Evolutionary conservation across 164 flowering plant species (phyloP), one percentile per base, ranked within the genome.

Genomic region (Magnolia officinalis): DNA sequence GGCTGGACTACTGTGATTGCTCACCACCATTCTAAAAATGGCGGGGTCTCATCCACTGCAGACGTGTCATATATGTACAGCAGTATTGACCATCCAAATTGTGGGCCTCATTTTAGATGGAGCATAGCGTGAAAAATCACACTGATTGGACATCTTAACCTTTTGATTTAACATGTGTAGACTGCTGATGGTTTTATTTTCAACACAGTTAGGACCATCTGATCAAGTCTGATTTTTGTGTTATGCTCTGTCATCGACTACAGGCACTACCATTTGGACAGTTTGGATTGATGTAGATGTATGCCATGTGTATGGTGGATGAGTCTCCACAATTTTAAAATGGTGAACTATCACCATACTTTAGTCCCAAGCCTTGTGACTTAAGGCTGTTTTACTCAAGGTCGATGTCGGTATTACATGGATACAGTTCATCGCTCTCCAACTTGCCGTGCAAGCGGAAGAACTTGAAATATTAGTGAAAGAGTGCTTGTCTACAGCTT

Each of bases 391-490:
- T 10, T 49, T 49, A 16, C 58, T 71, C 19, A 52, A 50, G 21
- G 59, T 14, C 49, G 31, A 16, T 51, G 59, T 37, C 45, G 37
- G 20, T 50, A 10, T 9, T 78, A 68, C 65, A 23, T 65, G 37
- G 72, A 1, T 63, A 74, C 82, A 95, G 97, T 90, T 86, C 80
- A 83, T 92, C 79, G 88, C 98, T 74, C 75, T 66, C 45, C 78
- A 80, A 64, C 58, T 69, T 7, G 63, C 80, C 6, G 78, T 77
- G 49, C 51, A 77, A 74, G 80, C 80, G 20, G 82, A 77, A 26
- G 82, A 80, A 20, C 52, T 80, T 58, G 82, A 89, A 80, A 79
- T 92, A 72, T 74, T 88, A 75, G 73, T 84, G 70, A 88, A 85
- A 81, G 85, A 85, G 37, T 80, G 66, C 19, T 51, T 70, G 20